Conservation (phyloP, 768 basidiomycete genomes). For the Amanita inopinata region DNA sequence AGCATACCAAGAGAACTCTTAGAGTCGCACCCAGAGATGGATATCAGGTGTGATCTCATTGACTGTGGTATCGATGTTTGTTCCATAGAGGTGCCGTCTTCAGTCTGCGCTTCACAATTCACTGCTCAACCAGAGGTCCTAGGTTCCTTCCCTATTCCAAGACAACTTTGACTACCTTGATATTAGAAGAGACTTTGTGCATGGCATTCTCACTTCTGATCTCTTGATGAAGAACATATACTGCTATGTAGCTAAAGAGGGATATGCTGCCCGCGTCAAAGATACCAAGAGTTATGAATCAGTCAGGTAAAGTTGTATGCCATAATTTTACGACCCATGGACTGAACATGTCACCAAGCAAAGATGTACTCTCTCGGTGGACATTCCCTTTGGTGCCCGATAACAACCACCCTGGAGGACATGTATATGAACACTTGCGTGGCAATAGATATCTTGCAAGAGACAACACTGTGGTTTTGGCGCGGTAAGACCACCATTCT, state of each 20-base stretch:
- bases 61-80: constrained; percentile 91
- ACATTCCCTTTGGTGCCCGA: constrained; percentile 95
- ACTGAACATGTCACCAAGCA: constrained; percentile 36
- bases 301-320: constrained; percentile 47
- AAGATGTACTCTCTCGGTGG: constrained; percentile 89
- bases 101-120: constrained; percentile 1
- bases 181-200: constrained; percentile 86
- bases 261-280: constrained; percentile 88
- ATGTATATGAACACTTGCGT: constrained; percentile 75
- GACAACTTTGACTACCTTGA: constrained; percentile 98
- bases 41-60: constrained; percentile 81
- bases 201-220: constrained; percentile 90
- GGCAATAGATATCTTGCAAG: constrained; percentile 87
- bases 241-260: constrained; percentile 79
- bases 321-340: constrained; percentile 1
- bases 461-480: constrained; percentile 66
- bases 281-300: constrained; percentile 90
- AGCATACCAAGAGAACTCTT: constrained; percentile 75
- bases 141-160: constrained; percentile 94
- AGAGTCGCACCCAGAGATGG: constrained; percentile 64
- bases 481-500: constrained; percentile 43
- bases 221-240: constrained; percentile 90
- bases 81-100: constrained; percentile 69
- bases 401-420: constrained; percentile 78
- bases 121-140: constrained; percentile 4